These are phyloP conservation scores for Nicotiana attenuata DNA, from an alignment of 257 asterid genomes.

Conservation along the genomic window DNA sequence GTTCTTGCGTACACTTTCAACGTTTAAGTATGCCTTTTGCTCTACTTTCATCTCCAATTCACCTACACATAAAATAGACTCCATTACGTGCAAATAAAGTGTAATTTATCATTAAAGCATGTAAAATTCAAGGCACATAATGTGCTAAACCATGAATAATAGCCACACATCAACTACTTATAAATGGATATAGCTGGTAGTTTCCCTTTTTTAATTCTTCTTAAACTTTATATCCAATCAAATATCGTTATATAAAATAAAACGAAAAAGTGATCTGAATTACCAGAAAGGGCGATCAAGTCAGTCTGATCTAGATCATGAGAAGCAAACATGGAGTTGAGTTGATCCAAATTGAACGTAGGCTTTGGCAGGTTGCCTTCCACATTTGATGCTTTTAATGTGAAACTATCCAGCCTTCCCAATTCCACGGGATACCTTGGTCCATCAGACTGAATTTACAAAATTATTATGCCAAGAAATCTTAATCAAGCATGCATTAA, in stretches of 20 bases:
- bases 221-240: background rate
- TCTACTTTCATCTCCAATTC: too few species aligned
- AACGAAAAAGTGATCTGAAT: background rate
- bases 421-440: constrained; percentile 68
- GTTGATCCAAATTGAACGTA: constrained; percentile 55
- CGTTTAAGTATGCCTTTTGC: too few species aligned
- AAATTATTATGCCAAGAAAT: too few species aligned
- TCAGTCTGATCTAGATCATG: constrained; percentile 50
- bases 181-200: too few species aligned
- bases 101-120: too few species aligned
- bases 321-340: constrained; percentile 54
- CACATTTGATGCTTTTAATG: constrained; percentile 55
- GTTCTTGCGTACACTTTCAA: too few species aligned
- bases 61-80: too few species aligned
- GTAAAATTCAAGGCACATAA: too few species aligned
- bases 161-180: too few species aligned
- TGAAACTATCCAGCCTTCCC: constrained; percentile 75
- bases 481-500: background rate
- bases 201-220: too few species aligned
- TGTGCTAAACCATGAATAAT: too few species aligned
- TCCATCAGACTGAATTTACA: constrained; percentile 53
- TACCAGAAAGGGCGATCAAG: constrained; percentile 89
- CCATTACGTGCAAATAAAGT: too few species aligned
- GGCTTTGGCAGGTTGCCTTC: constrained; percentile 61
- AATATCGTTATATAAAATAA: background rate